A percentile compares a stretch with the other conserved stretches of the same genome.
phyloP scores from a whole-genome alignment of 2,329 filamentous ascomycete genomes.

The Fusarium agapanthi region DNA sequence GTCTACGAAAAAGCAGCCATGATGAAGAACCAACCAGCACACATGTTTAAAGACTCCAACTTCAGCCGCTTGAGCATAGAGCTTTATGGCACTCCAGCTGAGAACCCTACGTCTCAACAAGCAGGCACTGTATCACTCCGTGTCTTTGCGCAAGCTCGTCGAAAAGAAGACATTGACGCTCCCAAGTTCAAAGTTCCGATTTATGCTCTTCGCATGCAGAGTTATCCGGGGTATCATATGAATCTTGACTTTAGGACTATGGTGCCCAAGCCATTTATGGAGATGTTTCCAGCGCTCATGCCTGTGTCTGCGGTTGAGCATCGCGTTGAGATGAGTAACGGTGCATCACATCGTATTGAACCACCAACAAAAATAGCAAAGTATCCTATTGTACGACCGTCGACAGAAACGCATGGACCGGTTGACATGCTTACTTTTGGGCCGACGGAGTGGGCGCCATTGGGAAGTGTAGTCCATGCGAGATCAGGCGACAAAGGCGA shows the following conservation, averaged over 20 bases:
- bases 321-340: slow-evolving; percentile 40
- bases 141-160: slow-evolving; percentile 56
- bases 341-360: slow-evolving; percentile 18
- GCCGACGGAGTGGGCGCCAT: slow-evolving; percentile 38
- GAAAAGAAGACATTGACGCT: slow-evolving; percentile 46
- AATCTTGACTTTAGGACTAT: slow-evolving; percentile 55
- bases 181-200: slow-evolving; percentile 50
- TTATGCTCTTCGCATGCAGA: slow-evolving; percentile 52
- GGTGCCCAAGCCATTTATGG: slow-evolving; percentile 54
- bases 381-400: slow-evolving; percentile 39
- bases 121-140: slow-evolving; percentile 59
- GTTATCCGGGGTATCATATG: slow-evolving; percentile 55
- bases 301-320: slow-evolving; percentile 42
- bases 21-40: slow-evolving; percentile 51
- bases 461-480: slow-evolving; percentile 46
- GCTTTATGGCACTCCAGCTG: slow-evolving; percentile 49
- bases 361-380: slow-evolving; percentile 34
- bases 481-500: slow-evolving; percentile 54
- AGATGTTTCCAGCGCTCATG: slow-evolving; percentile 52
- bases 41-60: slow-evolving; percentile 46
- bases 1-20: slow-evolving; percentile 53
- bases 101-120: slow-evolving; percentile 54
- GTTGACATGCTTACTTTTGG: slow-evolving; percentile 41
- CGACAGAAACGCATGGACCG: slow-evolving; percentile 41
- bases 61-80: slow-evolving; percentile 50